phyloP scores from a whole-genome alignment of 257 asterid species.

The Linaria vulgaris region DNA sequence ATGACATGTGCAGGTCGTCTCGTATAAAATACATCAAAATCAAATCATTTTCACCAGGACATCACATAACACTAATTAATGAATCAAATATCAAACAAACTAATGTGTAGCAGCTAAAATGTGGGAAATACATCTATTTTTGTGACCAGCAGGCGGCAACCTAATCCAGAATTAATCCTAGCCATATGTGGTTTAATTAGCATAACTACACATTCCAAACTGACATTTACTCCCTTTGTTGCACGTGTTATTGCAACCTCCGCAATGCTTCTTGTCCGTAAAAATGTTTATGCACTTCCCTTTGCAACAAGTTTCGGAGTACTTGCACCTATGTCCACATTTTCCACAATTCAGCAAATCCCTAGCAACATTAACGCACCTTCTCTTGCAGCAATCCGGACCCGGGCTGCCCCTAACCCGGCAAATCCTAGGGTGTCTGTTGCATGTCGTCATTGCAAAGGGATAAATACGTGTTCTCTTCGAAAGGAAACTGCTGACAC shows the following conservation, averaged over 20 bases:
- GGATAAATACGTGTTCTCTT: constrained; percentile 19
- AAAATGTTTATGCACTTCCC: constrained; percentile 59
- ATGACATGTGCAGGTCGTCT: no score
- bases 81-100: neutral
- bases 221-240: constrained; percentile 41
- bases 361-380: constrained; percentile 42
- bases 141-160: no score
- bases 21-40: no score
- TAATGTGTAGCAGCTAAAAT: constrained; percentile 4
- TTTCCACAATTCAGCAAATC: constrained; percentile 60
- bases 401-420: constrained; percentile 50
- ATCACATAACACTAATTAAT: no score
- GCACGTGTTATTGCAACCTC: constrained; percentile 59
- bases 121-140: neutral
- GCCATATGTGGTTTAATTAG: constrained; percentile 32
- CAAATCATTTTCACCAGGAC: no score
- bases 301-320: constrained; percentile 56
- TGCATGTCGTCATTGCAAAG: constrained; percentile 44
- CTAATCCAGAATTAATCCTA: neutral
- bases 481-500: constrained; percentile 41
- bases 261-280: constrained; percentile 50
- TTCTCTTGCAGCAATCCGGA: constrained; percentile 62
- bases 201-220: constrained; percentile 69
- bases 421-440: constrained; percentile 53
- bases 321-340: constrained; percentile 61